A percentile compares a stretch with the other conserved stretches of the same genome.
These are phyloP conservation scores for Alternaria sp. DNA, from an alignment of 2,329 filamentous ascomycete species.

Conservation along the genomic window DNA sequence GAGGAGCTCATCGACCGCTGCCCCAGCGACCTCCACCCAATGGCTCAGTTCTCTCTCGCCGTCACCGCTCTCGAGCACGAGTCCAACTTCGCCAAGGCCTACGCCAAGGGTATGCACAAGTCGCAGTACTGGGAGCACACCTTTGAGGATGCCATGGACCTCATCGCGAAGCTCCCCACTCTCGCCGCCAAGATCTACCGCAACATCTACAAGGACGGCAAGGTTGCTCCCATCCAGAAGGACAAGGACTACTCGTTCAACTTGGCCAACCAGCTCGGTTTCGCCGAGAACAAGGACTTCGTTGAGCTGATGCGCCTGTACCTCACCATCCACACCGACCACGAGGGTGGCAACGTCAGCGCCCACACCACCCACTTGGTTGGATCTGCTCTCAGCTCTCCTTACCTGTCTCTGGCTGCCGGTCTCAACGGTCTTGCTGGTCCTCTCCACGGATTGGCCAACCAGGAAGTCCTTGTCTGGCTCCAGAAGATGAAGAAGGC, in stretches of 20 bases:
- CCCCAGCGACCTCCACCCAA: conserved; percentile 98
- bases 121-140: conserved; percentile 99
- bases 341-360: conserved; percentile 99
- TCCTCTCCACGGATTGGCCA: conserved; percentile 97
- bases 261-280: conserved; percentile 99
- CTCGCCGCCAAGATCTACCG: conserved; percentile 99
- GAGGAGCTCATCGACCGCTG: conserved; percentile 99
- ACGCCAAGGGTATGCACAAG: conserved; percentile 99
- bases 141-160: conserved; percentile 99
- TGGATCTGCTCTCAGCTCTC: conserved; percentile 94
- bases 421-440: conserved; percentile 98
- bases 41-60: conserved; percentile 98
- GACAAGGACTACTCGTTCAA: conserved; percentile 99
- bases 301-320: conserved; percentile 98
- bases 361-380: conserved; percentile 99
- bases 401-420: conserved; percentile 94
- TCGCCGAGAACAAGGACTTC: conserved; percentile 93
- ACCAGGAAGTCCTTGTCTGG: conserved; percentile 99
- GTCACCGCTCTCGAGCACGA: conserved; percentile 98
- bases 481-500: conserved; percentile 98
- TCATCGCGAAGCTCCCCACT: conserved; percentile 99
- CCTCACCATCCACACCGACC: conserved; percentile 99
- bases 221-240: conserved; percentile 94
- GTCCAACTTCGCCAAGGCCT: conserved; percentile 97
- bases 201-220: conserved; percentile 99